Percentiles rank a stretch among this genome's conserved stretches.
Conservation (phyloP, 495 filamentous ascomycete genomes). For the Penicillium angulare region DNA sequence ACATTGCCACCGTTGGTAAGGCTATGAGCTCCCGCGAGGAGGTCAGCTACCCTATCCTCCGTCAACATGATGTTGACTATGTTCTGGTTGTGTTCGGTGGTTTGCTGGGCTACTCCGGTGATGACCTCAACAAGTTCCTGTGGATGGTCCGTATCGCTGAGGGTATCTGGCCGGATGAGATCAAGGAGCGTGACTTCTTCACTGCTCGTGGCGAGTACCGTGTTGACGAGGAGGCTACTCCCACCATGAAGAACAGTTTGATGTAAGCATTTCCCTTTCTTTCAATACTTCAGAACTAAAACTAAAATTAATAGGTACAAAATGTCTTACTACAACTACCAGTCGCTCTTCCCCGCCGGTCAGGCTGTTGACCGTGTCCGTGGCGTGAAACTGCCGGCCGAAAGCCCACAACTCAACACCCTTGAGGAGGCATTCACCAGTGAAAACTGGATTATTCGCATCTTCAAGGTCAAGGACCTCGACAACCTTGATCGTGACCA, state of each 20-base stretch:
- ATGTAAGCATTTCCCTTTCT: slow-evolving; percentile 64
- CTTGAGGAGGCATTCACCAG: slow-evolving; percentile 97
- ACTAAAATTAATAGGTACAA: slow-evolving; percentile 78
- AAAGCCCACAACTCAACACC: slow-evolving; percentile 81
- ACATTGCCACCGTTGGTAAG: slow-evolving; percentile 99
- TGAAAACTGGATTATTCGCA: slow-evolving; percentile 99
- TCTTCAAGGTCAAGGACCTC: slow-evolving; percentile 99
- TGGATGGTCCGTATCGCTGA: slow-evolving; percentile 99
- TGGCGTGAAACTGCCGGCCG: slow-evolving; percentile 72
- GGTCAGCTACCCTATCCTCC: slow-evolving; percentile 97
- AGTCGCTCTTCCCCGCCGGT: slow-evolving; percentile 85
- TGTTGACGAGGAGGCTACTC: slow-evolving; percentile 91
- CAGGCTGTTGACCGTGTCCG: slow-evolving; percentile 93
- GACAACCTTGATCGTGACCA: slow-evolving; percentile 95
- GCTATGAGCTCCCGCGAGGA: slow-evolving; percentile 98
- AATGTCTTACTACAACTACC: slow-evolving; percentile 99
- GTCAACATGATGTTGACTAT: slow-evolving; percentile 98
- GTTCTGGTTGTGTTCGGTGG: slow-evolving; percentile 97
- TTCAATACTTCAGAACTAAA: slow-evolving; percentile 5
- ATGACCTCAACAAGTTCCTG: slow-evolving; percentile 99
- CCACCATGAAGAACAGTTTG: slow-evolving; percentile 97
- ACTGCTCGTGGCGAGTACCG: slow-evolving; percentile 93
- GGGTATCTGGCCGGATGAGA: slow-evolving; percentile 98
- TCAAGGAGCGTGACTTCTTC: slow-evolving; percentile 97
- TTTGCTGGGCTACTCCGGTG: slow-evolving; percentile 95